Base-by-base conservation (phyloP, 352 stramenopile genomes). In the Thraustochytrium striatum region DNA sequence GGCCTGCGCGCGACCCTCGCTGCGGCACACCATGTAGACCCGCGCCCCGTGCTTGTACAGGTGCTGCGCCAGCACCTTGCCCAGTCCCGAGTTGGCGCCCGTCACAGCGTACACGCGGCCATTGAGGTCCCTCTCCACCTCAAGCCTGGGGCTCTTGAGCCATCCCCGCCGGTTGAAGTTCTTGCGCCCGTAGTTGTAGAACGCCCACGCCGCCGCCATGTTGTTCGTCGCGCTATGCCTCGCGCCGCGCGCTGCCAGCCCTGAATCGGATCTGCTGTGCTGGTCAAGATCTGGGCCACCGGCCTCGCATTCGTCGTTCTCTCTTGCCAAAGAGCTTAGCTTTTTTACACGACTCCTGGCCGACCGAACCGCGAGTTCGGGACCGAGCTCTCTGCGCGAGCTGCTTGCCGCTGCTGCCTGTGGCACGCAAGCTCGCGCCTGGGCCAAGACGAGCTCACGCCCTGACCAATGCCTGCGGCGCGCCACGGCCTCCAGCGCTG, bases 1-100 rank as follows among this genome's bases (percentile, higher is more conserved):
- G 53, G 35, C 82, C 61, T 91, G 81, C 0, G 84, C 88, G 13
- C 88, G 75, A 57, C 90, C 85, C 75, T 88, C 81, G 35, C 82
- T 89, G 21, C 89, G 82, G 84, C 89, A 93, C 25, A 92, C 65
- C 86, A 93, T 91, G 75, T 90, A 91, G 0, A 93, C 59, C 3
- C 85, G 88, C 1, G 86, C 87, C 68, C 87, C 85, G n/a, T 61
- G 61, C 25, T 19, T 57, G 25, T 80, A 78, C 30, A 85, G 47
- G 35, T 75, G 72, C 3, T 32, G 30, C n/a, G 88, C 86, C 25
- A 91, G 79, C 75, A 91, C 85, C 72, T 88, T 89, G 52, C 89
- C 89, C 21, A 93, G 85, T 30, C 89, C 88, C 32, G 81, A 85
- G 75, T 93, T 93, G 2, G 87, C 87, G 39, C 83, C 86, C 28